phyloP scores from a whole-genome alignment of 768 basidiomycete species.

The Terana coerulea region DNA sequence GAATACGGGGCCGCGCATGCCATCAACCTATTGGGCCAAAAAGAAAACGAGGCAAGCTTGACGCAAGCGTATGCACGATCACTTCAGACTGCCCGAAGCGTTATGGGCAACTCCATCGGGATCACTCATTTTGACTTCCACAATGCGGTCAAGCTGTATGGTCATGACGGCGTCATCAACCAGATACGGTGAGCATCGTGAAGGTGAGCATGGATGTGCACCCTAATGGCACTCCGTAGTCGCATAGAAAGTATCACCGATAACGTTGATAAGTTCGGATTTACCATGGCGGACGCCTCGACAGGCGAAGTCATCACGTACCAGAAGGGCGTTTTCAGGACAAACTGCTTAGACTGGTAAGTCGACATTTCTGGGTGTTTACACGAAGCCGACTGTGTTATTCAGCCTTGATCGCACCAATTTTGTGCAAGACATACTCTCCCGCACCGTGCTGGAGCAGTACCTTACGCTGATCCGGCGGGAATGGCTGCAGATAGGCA shows the following conservation, averaged over 20 bases:
- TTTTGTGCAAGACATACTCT: conserved; percentile 94
- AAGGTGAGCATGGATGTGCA: background rate
- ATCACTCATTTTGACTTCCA: conserved; percentile 97
- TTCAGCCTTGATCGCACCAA: conserved; percentile 92
- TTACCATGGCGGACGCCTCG: conserved; percentile 71
- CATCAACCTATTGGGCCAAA: conserved; percentile 86
- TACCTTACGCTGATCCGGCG: conserved; percentile 77
- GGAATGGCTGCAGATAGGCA: conserved; percentile 65
- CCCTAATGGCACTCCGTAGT: conserved; percentile 32
- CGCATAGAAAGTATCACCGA: conserved; percentile 55
- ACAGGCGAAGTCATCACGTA: conserved; percentile 74
- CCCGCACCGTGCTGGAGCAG: conserved; percentile 73
- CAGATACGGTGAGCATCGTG: conserved; percentile 63
- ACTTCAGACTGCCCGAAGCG: conserved; percentile 58
- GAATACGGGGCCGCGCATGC: conserved; percentile 85
- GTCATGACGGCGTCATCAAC: conserved; percentile 81
- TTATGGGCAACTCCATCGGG: conserved; percentile 62
- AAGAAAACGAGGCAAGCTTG: conserved; percentile 87
- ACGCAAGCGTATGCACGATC: conserved; percentile 82
- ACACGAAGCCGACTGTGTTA: background rate
- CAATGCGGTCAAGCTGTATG: conserved; percentile 68
- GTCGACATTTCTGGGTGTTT: background rate
- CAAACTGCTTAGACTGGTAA: conserved; percentile 94
- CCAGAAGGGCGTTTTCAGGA: conserved; percentile 90
- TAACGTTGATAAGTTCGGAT: conserved; percentile 78